Conservation (phyloP, 2,329 filamentous ascomycete genomes). For the Botrytis medusae region DNA sequence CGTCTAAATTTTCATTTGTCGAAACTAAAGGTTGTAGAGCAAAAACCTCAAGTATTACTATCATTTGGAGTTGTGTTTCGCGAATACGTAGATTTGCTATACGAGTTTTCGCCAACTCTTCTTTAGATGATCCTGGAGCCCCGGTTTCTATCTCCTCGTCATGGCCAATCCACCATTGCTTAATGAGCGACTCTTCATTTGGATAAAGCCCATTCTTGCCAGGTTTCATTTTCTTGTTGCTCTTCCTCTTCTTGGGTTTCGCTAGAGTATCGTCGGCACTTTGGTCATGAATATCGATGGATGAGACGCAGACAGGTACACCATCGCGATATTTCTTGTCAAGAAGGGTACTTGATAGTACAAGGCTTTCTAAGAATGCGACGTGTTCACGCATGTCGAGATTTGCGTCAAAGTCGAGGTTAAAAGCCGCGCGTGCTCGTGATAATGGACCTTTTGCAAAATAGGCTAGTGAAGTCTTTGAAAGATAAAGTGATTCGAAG, state of each 20-base stretch:
- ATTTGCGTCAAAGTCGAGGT: conserved; percentile 59
- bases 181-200: conserved; percentile 62
- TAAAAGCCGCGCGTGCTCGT: conserved; percentile 69
- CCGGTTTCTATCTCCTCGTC: conserved; percentile 52
- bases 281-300: conserved; percentile 52
- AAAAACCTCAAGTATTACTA: conserved; percentile 74
- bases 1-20: conserved; percentile 39
- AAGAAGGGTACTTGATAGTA: conserved; percentile 65
- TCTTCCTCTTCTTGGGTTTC: conserved; percentile 49
- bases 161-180: conserved; percentile 68
- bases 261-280: conserved; percentile 52
- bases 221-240: conserved; percentile 63
- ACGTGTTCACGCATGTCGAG: conserved; percentile 64
- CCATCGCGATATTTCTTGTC: conserved; percentile 80
- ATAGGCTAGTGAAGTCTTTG: conserved; percentile 74
- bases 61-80: conserved; percentile 79
- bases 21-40: conserved; percentile 61
- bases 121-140: conserved; percentile 45
- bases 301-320: conserved; percentile 59
- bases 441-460: conserved; percentile 82
- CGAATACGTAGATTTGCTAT: conserved; percentile 67
- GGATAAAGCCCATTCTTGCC: conserved; percentile 70
- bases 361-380: conserved; percentile 65
- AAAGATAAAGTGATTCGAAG: conserved; percentile 61
- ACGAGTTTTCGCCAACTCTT: conserved; percentile 57